Base-by-base conservation (phyloP, 345 rosid species). In the Psidium friedrichsthalianum region DNA sequence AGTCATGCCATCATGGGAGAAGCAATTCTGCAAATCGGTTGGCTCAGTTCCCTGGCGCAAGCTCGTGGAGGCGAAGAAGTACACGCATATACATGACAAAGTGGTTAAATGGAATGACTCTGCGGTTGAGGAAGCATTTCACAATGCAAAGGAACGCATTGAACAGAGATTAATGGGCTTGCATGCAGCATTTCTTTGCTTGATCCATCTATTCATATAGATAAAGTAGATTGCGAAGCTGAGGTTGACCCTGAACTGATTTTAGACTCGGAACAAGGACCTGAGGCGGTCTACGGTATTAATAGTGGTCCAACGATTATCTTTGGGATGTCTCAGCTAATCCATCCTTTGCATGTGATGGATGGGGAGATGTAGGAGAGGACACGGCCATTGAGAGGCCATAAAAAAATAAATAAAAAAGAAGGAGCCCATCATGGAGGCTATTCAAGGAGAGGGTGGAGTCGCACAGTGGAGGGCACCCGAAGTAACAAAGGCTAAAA, bases 31-130 rank as follows among this genome's bases (percentile, higher is more conserved):
- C 86, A 78, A 51, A 44, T 56, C 61, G 8, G 88, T 86, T 8
- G 84, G 88, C 20, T 78, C 84, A 21, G 81, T 86, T 32, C 32
- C 86, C 8, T 86, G 88, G 88, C 11, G 3, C 52, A 86, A 59
- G 86, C 51, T 86, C n/a, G 11, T 76, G 36, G 88, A 84, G 29
- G 81, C 81, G 1, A 86, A 86, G 86, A 83, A 82, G 83, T 74
- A 25, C 80, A 56, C 80, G 81, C 25, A 80, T 57, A 52, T 84
- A n/a, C 81, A 86, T 81, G 64, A 78, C 15, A 78, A 86, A 29
- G 80, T 86, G 42, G 83, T 86, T 21, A 47, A 89, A 5, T 93
- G 95, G 95, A 89, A 93, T 27, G 94, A 92, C 83, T 89, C 95
- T 14, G 95, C 94, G 0, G 94, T 89, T 0, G 87, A 92, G 86